These are phyloP conservation scores for Calocera viscosa DNA, from an alignment of 768 basidiomycete species.

Conservation along the genomic window DNA sequence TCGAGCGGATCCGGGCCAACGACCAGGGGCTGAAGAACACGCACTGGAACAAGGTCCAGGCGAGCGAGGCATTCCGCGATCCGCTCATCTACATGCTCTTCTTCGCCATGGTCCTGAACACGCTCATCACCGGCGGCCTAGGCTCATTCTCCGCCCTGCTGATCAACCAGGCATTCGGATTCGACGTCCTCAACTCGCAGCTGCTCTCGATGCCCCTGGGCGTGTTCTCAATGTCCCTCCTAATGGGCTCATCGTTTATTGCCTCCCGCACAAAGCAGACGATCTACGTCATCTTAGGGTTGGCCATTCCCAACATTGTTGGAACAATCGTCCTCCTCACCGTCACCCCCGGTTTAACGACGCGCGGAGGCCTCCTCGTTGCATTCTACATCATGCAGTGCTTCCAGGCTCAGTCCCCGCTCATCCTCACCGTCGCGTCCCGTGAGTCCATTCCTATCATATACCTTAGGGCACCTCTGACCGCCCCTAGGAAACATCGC, in stretches of 20 bases:
- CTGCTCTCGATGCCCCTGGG: constrained; percentile 32
- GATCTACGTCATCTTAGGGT: constrained; percentile 36
- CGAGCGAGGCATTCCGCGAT: constrained; percentile 37
- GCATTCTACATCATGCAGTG: constrained; percentile 36
- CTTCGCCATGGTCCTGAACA: constrained; percentile 39
- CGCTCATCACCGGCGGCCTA: constrained; percentile 37
- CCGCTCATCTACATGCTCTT: constrained; percentile 38
- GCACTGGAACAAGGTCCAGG: constrained; percentile 32
- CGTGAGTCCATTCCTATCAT: constrained; percentile 13
- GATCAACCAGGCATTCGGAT: constrained; percentile 33
- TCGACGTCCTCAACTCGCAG: constrained; percentile 38
- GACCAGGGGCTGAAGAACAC: constrained; percentile 43
- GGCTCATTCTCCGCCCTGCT: constrained; percentile 44
- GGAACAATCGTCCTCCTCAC: constrained; percentile 40
- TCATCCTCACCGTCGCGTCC: constrained; percentile 15
- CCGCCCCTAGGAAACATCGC: constrained; percentile 29
- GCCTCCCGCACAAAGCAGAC: constrained; percentile 36
- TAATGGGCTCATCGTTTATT: constrained; percentile 35
- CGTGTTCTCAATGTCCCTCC: constrained; percentile 33
- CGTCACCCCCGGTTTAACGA: constrained; percentile 32
- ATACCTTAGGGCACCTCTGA: neutral
- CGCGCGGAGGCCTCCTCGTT: constrained; percentile 37
- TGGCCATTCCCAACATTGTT: constrained; percentile 38
- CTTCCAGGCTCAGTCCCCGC: constrained; percentile 13
- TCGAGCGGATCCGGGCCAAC: constrained; percentile 41